A percentile compares a stretch with the other conserved stretches of the same genome.
These are phyloP conservation scores for Candida fluviatilis DNA, from an alignment of 805 yeast species.

Conservation along the genomic window DNA sequence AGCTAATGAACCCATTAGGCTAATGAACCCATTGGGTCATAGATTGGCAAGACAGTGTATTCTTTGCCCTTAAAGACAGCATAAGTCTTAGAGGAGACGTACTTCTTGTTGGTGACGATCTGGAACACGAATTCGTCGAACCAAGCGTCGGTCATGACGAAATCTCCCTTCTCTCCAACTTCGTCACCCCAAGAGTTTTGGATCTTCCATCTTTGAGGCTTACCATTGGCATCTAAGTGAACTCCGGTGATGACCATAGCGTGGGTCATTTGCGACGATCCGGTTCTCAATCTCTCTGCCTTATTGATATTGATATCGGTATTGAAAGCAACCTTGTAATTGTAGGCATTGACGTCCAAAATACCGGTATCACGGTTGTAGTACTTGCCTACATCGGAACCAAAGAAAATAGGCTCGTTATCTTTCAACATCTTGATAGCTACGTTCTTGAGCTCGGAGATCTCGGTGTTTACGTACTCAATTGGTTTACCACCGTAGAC, in stretches of 20 bases:
- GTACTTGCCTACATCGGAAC: conserved; percentile 84
- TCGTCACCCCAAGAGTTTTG: conserved; percentile 43
- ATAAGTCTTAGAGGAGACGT: conserved; percentile 32
- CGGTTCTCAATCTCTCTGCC: conserved; percentile 65
- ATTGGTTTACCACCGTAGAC: conserved; percentile 68
- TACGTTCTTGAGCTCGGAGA: conserved; percentile 51
- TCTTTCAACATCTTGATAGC: conserved; percentile 66
- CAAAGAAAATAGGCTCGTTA: conserved; percentile 82
- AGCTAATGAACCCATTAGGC: conserved; percentile 44
- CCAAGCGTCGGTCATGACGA: conserved; percentile 42
- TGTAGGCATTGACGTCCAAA: conserved; percentile 69
- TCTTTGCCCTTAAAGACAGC: conserved; percentile 32
- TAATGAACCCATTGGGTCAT: conserved; percentile 43
- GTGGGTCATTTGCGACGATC: conserved; percentile 80
- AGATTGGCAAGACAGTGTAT: conserved; percentile 31
- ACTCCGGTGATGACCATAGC: conserved; percentile 87
- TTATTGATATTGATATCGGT: conserved; percentile 51
- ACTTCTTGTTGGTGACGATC: conserved; percentile 34
- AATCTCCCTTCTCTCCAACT: conserved; percentile 39
- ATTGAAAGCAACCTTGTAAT: conserved; percentile 54
- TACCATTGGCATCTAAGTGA: conserved; percentile 54
- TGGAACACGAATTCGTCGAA: conserved; percentile 41
- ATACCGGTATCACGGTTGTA: conserved; percentile 61
- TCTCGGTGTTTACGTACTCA: conserved; percentile 64
- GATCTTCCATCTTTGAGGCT: conserved; percentile 41